Evolutionary conservation across 495 filamentous ascomycete species (phyloP).

Genomic region (Hypoxylon trugodes): DNA sequence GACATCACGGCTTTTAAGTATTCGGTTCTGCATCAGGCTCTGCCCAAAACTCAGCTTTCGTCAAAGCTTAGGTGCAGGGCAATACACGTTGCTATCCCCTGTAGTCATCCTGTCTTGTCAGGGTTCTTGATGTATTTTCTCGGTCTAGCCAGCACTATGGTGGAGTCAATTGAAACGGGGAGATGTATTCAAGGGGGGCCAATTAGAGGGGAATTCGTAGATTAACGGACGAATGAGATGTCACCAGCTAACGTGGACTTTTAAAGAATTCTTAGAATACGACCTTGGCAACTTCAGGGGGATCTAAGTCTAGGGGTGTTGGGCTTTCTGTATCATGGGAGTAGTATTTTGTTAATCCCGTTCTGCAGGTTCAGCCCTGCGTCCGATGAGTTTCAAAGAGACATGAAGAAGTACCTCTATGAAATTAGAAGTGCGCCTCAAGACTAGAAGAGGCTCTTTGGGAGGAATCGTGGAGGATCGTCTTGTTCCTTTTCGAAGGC

Average conservation of each 20-base stretch:
- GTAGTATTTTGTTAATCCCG: conserved; percentile 19
- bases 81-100: conserved; percentile 7
- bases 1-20: conserved; percentile 26
- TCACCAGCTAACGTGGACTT: conserved; percentile 23
- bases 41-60: conserved; percentile 9
- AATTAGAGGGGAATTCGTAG: conserved; percentile 19
- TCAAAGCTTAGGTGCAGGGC: conserved; percentile 7
- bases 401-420: background rate
- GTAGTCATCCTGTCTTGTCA: conserved; percentile 7
- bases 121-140: conserved; percentile 13
- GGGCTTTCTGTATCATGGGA: conserved; percentile 25
- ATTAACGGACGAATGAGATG: conserved; percentile 25
- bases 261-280: conserved; percentile 32
- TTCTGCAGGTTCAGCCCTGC: background rate
- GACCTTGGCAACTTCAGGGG: conserved; percentile 38
- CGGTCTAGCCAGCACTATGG: conserved; percentile 14
- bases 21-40: conserved; percentile 1
- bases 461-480: too few species aligned
- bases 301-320: conserved; percentile 16
- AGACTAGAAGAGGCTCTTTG: too few species aligned
- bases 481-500: background rate
- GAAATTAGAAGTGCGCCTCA: too few species aligned
- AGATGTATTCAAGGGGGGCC: conserved; percentile 24
- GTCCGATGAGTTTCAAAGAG: background rate
- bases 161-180: conserved; percentile 35